Base-by-base conservation (phyloP, 176 grass and related monocot species). In the Phoenix roebelenii region DNA sequence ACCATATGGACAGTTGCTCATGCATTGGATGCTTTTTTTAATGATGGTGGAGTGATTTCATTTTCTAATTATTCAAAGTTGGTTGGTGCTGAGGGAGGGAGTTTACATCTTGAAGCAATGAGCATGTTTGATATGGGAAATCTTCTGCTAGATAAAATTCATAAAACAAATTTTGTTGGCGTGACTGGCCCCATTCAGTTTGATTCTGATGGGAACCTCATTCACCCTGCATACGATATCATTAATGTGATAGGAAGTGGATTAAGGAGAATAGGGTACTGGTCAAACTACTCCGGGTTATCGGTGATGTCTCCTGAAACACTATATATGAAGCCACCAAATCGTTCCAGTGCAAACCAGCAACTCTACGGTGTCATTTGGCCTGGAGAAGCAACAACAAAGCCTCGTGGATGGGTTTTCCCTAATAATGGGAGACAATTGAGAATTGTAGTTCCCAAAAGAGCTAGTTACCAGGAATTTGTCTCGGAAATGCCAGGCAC, bases 281-380 rank as follows among this genome's bases (percentile, higher is more conserved):
- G 91, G 91, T 82, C 86, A 14, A 95, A 87, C 79, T 85, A 87
- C 72, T 95, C 91, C 7, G 91, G 86, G 54, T 56, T 95, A 28
- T 95, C 91, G 7, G 57, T 56, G 64, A 60, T 51, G 23, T 78
- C 80, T 58, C 91, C 91, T 65, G 83, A 89, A 77, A 66, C 63
- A 49, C 79, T 95, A 12, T 80, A 95, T 55, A 77, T 30, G 56
- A 83, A 85, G 74, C 76, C 72, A 25, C 66, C 63, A 63, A 89
- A 85, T 58, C 23, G 3, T 51, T 53, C 74, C 5, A 28, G 39
- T 68, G 73, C 28, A 65, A 77, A 74, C 68, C 64, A 73, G 70
- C 62, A 69, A 49, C 78, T 95, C 10, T 2, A 64, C 23, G 5
- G 51, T 20, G 68, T 76, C 55, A 84, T 95, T 61, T 95, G 91